phyloP scores from a whole-genome alignment of 73 alveolate species.

The Paramecium bursaria region DNA sequence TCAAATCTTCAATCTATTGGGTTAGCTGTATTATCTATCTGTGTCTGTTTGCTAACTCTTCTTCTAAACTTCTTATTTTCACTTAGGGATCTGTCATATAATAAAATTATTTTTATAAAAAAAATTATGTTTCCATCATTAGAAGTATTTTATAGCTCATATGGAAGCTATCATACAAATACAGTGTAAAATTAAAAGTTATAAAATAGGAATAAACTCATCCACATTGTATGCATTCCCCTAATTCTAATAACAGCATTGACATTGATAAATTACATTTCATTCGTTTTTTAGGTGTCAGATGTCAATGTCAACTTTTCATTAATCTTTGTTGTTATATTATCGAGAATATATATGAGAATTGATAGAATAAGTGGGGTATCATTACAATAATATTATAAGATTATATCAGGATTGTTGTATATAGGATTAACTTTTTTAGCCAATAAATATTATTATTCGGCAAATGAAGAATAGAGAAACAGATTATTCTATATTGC shows the following conservation, averaged over 20 bases:
- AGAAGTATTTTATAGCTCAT: slow-evolving; percentile 21
- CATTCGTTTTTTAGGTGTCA: neutral
- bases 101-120: slow-evolving; percentile 24
- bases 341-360: neutral
- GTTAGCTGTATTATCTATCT: neutral
- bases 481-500: neutral
- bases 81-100: slow-evolving; percentile 14
- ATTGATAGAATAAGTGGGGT: neutral
- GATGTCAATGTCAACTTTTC: neutral
- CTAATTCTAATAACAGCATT: neutral
- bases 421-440: neutral
- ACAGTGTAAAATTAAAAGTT: neutral
- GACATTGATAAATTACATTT: neutral
- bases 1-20: neutral
- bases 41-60: neutral
- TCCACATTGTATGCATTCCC: slow-evolving; percentile 6
- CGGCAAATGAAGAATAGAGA: neutral
- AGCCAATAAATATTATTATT: neutral
- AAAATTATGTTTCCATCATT: neutral
- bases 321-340: neutral
- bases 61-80: slow-evolving; percentile 23
- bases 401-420: slow-evolving; percentile 5
- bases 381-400: neutral
- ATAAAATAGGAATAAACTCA: neutral
- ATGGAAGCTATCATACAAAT: slow-evolving; percentile 56